Conservation (phyloP, 2,329 filamentous ascomycete species). For the Rhynchosporium agropyri region DNA sequence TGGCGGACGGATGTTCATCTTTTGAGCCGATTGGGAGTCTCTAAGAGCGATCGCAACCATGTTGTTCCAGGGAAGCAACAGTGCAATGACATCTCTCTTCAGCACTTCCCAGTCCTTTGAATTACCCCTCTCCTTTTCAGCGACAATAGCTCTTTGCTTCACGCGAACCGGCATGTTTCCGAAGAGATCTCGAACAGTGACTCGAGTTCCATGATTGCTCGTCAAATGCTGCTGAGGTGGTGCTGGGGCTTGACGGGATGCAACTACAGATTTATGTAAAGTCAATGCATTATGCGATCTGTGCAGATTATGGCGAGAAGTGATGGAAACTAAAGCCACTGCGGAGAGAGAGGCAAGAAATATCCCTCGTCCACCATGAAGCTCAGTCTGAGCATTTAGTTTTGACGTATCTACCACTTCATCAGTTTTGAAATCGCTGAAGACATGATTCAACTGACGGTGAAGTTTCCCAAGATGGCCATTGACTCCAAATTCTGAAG, state of each 20-base stretch:
- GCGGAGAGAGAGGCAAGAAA: constrained; percentile 79
- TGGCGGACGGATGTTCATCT: constrained; percentile 34
- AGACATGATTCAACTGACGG: constrained; percentile 53
- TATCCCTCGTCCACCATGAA: constrained; percentile 69
- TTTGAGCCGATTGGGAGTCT: constrained; percentile 46
- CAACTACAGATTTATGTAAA: constrained; percentile 68
- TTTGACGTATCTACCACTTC: constrained; percentile 74
- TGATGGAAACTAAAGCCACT: constrained; percentile 75
- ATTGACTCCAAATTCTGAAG: constrained; percentile 68
- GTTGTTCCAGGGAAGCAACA: constrained; percentile 71
- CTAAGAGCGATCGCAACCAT: constrained; percentile 60
- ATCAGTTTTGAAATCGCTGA: constrained; percentile 27
- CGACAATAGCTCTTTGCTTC: constrained; percentile 68
- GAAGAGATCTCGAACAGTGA: constrained; percentile 79
- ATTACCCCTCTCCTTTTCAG: constrained; percentile 52
- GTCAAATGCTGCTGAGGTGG: constrained; percentile 59
- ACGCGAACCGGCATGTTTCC: constrained; percentile 89
- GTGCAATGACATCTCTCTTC: constrained; percentile 52
- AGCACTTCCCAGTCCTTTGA: constrained; percentile 61
- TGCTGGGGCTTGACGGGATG: constrained; percentile 66
- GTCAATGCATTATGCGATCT: constrained; percentile 65
- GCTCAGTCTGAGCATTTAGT: constrained; percentile 48
- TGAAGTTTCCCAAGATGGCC: constrained; percentile 76
- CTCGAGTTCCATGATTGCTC: constrained; percentile 70
- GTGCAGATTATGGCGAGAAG: constrained; percentile 67